These are phyloP conservation scores for Panellus pusillus DNA, from an alignment of 768 basidiomycete species.

Conservation along the genomic window DNA sequence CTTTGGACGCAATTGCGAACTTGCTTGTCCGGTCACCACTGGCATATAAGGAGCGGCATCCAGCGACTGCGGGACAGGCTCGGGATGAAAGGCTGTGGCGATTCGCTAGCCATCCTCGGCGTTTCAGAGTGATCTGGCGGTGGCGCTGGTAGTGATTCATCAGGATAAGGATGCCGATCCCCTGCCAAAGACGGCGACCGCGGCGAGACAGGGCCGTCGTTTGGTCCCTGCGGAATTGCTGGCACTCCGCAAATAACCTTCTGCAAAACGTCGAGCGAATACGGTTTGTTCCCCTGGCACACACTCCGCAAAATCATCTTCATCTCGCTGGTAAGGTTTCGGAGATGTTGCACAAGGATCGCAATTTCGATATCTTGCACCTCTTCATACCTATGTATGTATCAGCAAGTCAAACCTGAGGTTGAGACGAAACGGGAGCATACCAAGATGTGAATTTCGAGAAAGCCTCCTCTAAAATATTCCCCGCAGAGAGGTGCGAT, in stretches of 20 bases:
- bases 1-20: too few relatives aligned
- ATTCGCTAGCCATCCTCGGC: too few relatives aligned
- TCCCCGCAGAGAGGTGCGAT: slow-evolving; percentile 1
- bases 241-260: neutral
- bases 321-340: neutral
- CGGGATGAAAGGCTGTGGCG: too few relatives aligned
- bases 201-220: too few relatives aligned
- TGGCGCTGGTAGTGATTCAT: too few relatives aligned
- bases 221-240: too few relatives aligned
- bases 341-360: neutral
- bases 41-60: too few relatives aligned
- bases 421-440: neutral
- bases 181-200: too few relatives aligned
- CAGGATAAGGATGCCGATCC: too few relatives aligned
- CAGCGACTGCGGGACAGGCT: too few relatives aligned
- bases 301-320: neutral
- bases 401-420: neutral
- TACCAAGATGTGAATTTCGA: slow-evolving; percentile 16
- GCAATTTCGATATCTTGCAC: slow-evolving; percentile 5
- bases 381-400: neutral
- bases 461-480: slow-evolving; percentile 11
- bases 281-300: neutral
- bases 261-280: slow-evolving; percentile 1
- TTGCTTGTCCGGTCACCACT: too few relatives aligned
- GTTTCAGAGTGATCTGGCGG: too few relatives aligned